phyloP scores from a whole-genome alignment of 352 stramenopile species.

The Phytophthora podocarpi region DNA sequence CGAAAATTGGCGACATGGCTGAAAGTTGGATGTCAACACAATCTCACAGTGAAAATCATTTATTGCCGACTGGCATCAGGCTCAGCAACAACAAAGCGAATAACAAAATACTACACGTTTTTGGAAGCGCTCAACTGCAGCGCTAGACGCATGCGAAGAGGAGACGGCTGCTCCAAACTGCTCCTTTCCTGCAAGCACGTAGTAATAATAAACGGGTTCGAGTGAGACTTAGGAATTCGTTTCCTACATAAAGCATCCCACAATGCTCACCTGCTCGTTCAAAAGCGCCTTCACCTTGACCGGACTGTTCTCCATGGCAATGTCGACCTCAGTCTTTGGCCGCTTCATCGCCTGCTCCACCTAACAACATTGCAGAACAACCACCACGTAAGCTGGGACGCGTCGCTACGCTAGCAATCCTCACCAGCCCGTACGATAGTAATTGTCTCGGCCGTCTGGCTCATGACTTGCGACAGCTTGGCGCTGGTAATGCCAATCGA shows the following conservation, averaged over 20 bases:
- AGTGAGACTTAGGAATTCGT: background rate
- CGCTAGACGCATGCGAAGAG: constrained; percentile 53
- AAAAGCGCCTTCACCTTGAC: constrained; percentile 53
- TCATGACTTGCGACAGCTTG: constrained; percentile 62
- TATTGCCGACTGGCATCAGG: background rate
- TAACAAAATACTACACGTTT: constrained; percentile 42
- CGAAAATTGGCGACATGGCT: too few species aligned
- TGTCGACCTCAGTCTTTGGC: constrained; percentile 71
- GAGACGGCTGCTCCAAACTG: constrained; percentile 28
- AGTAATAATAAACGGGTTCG: background rate
- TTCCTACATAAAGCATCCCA: background rate
- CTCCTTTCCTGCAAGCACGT: constrained; percentile 23
- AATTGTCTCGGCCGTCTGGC: constrained; percentile 70
- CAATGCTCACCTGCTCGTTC: constrained; percentile 38
- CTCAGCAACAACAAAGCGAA: constrained; percentile 4
- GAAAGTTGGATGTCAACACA: too few species aligned
- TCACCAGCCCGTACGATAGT: constrained; percentile 47
- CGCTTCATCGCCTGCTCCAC: constrained; percentile 79
- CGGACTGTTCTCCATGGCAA: constrained; percentile 77
- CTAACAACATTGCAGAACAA: constrained; percentile 25
- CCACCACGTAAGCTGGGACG: background rate
- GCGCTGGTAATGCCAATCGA: constrained; percentile 57
- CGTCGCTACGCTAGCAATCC: background rate
- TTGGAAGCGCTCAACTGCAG: constrained; percentile 46
- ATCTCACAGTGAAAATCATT: too few species aligned